Conservation (phyloP, 805 yeast genomes). For the Saturnispora bothae region DNA sequence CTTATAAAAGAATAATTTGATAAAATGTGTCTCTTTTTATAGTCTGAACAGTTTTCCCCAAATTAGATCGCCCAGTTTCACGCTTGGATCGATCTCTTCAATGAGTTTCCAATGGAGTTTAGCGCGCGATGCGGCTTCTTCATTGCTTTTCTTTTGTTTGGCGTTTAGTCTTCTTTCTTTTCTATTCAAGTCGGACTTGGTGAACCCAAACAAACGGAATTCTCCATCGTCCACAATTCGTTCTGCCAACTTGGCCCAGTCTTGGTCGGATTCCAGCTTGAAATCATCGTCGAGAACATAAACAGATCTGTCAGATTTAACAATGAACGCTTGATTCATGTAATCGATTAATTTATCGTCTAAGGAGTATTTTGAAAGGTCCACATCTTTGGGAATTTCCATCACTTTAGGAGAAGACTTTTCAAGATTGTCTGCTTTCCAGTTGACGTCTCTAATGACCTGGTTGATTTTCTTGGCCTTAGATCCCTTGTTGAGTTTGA, state of each 20-base stretch:
- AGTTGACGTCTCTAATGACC: slow-evolving; percentile 13
- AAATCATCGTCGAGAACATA: slow-evolving; percentile 10
- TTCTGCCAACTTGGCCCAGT: slow-evolving; percentile 9
- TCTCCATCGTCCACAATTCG: slow-evolving; percentile 11
- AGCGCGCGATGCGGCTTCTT: neutral
- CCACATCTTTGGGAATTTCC: slow-evolving; percentile 12
- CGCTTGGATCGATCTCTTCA: slow-evolving; percentile 7
- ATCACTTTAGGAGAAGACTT: slow-evolving; percentile 9
- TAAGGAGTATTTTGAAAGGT: slow-evolving; percentile 5
- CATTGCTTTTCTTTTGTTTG: neutral
- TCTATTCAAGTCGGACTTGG: slow-evolving; percentile 11
- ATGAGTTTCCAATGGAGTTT: slow-evolving; percentile 7
- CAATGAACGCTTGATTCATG: slow-evolving; percentile 14
- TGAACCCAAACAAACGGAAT: slow-evolving; percentile 11
- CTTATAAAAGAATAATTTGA: neutral
- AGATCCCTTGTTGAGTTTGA: slow-evolving; percentile 10
- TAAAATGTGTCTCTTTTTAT: neutral
- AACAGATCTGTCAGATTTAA: slow-evolving; percentile 14
- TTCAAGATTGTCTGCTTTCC: slow-evolving; percentile 13
- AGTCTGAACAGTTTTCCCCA: slow-evolving; percentile 6
- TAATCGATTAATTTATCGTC: slow-evolving; percentile 14
- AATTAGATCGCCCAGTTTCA: slow-evolving; percentile 7
- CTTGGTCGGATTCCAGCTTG: slow-evolving; percentile 7
- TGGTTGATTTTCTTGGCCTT: slow-evolving; percentile 12
- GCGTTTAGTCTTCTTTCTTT: slow-evolving; percentile 11